Conservation (phyloP, 371 early-diverging fungal genomes). For the Synchytrium microbalum region DNA sequence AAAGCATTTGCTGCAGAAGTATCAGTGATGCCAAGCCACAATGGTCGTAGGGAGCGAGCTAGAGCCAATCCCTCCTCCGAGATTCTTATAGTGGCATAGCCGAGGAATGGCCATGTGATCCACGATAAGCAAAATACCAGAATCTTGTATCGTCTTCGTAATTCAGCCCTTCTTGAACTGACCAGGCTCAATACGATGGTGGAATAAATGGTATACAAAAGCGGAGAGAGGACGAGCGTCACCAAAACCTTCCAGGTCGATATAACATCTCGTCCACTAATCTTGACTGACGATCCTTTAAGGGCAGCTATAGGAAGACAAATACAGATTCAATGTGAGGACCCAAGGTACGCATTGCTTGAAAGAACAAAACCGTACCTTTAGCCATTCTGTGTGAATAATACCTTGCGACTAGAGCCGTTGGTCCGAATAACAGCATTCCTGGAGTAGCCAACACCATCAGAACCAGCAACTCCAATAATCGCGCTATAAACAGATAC, state of each 20-base stretch:
- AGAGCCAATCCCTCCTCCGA: background rate
- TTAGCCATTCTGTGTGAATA: conserved; percentile 16
- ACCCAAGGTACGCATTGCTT: background rate
- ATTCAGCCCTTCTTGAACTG: conserved; percentile 11
- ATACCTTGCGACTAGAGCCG: conserved; percentile 9
- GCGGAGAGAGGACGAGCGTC: conserved; percentile 68
- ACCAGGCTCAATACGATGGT: conserved; percentile 19
- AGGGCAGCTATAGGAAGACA: conserved; percentile 58
- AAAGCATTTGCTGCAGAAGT: background rate
- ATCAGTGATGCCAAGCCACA: background rate
- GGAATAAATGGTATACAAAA: conserved; percentile 61
- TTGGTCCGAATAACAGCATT: conserved; percentile 15
- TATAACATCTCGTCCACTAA: conserved; percentile 86
- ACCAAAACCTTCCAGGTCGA: conserved; percentile 95
- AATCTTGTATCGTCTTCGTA: background rate
- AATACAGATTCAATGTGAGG: background rate
- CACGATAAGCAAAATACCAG: background rate
- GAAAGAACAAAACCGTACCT: conserved; percentile 4
- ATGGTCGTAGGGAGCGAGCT: conserved; percentile 1
- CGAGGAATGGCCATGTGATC: background rate
- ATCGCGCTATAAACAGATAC: conserved; percentile 57
- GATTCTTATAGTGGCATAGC: conserved; percentile 3
- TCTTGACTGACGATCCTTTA: conserved; percentile 82
- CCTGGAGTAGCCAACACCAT: conserved; percentile 77
- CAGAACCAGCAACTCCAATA: conserved; percentile 58